phyloP scores from a whole-genome alignment of 345 rosid genomes.

The Dipteronia dyeriana region DNA sequence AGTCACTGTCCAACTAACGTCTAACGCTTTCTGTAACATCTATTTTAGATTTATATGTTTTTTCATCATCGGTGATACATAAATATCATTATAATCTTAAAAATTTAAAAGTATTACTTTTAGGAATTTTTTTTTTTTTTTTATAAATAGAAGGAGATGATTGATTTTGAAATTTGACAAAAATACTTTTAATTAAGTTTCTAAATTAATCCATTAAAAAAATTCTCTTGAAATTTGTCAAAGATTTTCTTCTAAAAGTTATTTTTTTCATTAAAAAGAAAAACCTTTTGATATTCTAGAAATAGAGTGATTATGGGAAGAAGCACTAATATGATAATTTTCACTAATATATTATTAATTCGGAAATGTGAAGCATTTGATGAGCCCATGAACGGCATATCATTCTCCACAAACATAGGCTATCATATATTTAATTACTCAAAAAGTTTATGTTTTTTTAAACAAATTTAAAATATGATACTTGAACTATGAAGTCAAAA shows the following conservation, averaged over 20 bases:
- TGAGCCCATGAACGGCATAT: not conserved
- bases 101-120: no score
- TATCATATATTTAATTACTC: slow-evolving; percentile 1
- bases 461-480: not conserved
- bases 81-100: no score
- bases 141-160: no score
- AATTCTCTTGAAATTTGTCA: not conserved
- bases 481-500: not conserved
- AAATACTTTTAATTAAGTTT: not conserved
- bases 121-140: no score
- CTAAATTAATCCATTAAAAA: not conserved
- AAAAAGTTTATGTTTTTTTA: not conserved
- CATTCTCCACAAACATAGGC: no score
- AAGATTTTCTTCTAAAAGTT: no score
- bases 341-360: not conserved
- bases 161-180: not conserved
- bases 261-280: no score
- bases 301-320: not conserved
- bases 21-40: no score
- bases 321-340: no score
- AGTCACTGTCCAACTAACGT: no score
- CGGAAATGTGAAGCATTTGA: not conserved
- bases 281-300: not conserved
- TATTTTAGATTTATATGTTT: no score
- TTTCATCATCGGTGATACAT: no score